Conservation (phyloP, 768 basidiomycete species). For the Gloeophyllum trabeum region DNA sequence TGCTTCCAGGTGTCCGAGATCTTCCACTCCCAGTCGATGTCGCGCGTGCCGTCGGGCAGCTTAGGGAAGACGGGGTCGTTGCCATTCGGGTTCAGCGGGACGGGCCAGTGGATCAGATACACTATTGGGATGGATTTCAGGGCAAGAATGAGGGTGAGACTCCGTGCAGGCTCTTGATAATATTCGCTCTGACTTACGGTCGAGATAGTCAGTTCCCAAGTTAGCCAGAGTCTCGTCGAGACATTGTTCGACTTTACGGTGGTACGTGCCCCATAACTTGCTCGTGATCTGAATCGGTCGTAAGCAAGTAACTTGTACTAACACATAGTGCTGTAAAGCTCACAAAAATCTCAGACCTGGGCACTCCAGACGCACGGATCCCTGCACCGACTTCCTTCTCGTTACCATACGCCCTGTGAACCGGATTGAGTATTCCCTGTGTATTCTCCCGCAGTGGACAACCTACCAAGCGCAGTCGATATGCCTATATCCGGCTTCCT, state of each 20-base stretch:
- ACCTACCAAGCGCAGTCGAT: slow-evolving; percentile 56
- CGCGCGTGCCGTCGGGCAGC: slow-evolving; percentile 52
- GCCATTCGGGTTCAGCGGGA: slow-evolving; percentile 60
- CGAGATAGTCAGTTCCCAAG: slow-evolving; percentile 80
- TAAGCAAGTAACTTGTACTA: not conserved
- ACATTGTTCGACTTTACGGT: slow-evolving; percentile 59
- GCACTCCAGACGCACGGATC: slow-evolving; percentile 65
- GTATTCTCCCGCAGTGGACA: not conserved
- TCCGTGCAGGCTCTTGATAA: slow-evolving; percentile 7
- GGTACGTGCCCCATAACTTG: slow-evolving; percentile 61
- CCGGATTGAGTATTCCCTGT: not conserved
- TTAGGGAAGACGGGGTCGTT: slow-evolving; percentile 50
- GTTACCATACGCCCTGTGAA: slow-evolving; percentile 51
- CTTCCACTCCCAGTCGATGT: slow-evolving; percentile 56
- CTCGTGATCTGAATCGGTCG: slow-evolving; percentile 44
- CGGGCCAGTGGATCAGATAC: slow-evolving; percentile 74
- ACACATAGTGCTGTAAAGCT: slow-evolving; percentile 12
- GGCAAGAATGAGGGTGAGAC: not conserved
- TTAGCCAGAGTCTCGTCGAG: slow-evolving; percentile 67
- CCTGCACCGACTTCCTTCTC: slow-evolving; percentile 80
- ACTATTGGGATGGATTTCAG: too few relatives aligned
- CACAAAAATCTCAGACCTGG: slow-evolving; percentile 62
- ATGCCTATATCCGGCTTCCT: slow-evolving; percentile 64
- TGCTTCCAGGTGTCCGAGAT: slow-evolving; percentile 72
- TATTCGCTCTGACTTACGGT: slow-evolving; percentile 34